Conservation (phyloP, 2,329 filamentous ascomycete genomes). For the Ophiocordyceps robertsii region DNA sequence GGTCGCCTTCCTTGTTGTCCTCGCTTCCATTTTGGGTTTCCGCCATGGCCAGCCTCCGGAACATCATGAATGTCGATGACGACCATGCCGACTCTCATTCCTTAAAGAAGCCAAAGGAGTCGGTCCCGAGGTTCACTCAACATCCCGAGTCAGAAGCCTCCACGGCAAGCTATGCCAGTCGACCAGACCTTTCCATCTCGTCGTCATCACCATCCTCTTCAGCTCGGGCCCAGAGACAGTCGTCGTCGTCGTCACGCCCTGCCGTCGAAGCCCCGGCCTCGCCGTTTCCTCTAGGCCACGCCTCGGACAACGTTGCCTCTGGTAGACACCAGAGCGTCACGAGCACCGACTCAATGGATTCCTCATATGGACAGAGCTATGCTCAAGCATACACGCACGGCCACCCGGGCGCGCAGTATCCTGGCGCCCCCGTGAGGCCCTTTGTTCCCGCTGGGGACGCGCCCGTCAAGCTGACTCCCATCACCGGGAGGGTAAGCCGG, state of each 20-base stretch:
- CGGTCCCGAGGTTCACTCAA: conserved; percentile 19
- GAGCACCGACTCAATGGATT: conserved; percentile 37
- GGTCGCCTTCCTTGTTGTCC: conserved; percentile 13
- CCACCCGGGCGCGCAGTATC: conserved; percentile 11
- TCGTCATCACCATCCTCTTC: conserved; percentile 17
- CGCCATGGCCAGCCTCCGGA: conserved; percentile 40
- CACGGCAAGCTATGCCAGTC: conserved; percentile 25
- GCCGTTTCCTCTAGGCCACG: conserved; percentile 14
- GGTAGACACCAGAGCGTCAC: conserved; percentile 29
- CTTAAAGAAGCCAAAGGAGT: conserved; percentile 31
- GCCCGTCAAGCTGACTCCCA: conserved; percentile 38
- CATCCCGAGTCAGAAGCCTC: conserved; percentile 19
- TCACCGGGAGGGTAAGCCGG: conserved; percentile 42
- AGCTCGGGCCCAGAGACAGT: conserved; percentile 20
- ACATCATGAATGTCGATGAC: conserved; percentile 44
- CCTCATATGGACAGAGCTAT: conserved; percentile 13
- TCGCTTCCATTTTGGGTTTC: conserved; percentile 25
- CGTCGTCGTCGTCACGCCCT: conserved; percentile 16
- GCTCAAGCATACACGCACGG: conserved; percentile 5
- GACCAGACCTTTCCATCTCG: conserved; percentile 16
- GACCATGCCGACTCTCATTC: conserved; percentile 27
- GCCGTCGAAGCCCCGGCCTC: conserved; percentile 8
- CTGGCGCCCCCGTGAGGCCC: conserved; percentile 23
- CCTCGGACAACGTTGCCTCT: conserved; percentile 6
- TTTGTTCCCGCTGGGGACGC: conserved; percentile 23